Evolutionary conservation across 1,284 basidiomycete species (phyloP).

Genomic region (Rhodofomes roseus): DNA sequence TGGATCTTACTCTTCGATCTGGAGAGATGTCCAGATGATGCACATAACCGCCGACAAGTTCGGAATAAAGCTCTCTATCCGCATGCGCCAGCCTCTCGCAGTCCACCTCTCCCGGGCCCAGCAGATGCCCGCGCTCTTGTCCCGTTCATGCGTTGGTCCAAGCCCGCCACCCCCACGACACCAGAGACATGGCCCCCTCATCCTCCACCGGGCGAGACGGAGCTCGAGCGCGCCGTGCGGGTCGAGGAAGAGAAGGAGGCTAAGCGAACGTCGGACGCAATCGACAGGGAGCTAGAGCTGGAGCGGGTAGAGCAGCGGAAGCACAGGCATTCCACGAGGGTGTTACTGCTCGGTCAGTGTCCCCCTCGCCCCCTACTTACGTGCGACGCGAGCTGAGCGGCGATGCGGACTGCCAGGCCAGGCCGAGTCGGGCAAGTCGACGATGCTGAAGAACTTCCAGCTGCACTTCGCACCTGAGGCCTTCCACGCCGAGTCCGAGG

Average conservation of each 20-base stretch:
- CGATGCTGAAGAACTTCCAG: slow-evolving; percentile 61
- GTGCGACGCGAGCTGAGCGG: neutral
- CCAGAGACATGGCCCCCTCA: slow-evolving; percentile 22
- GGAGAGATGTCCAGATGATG: neutral
- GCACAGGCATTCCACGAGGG: slow-evolving; percentile 41
- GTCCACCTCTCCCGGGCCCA: neutral
- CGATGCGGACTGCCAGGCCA: slow-evolving; percentile 38
- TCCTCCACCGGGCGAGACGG: slow-evolving; percentile 21
- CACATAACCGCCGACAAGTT: neutral
- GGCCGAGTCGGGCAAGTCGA: slow-evolving; percentile 63
- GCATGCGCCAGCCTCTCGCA: neutral
- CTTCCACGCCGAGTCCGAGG: slow-evolving; percentile 49
- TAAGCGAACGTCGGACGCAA: slow-evolving; percentile 48
- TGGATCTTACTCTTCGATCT: neutral
- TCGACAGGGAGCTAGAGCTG: slow-evolving; percentile 44
- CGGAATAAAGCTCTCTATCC: neutral
- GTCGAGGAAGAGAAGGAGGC: slow-evolving; percentile 47
- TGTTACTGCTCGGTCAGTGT: slow-evolving; percentile 51
- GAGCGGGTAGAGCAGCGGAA: slow-evolving; percentile 38
- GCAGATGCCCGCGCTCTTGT: neutral
- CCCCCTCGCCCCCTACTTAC: neutral
- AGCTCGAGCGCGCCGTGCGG: slow-evolving; percentile 28
- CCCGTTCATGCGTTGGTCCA: slow-evolving; percentile 7
- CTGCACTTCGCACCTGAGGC: slow-evolving; percentile 54
- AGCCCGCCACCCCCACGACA: slow-evolving; percentile 1